Conservation (phyloP, 148 eudicot genomes). For the Suaeda aralocaspica region DNA sequence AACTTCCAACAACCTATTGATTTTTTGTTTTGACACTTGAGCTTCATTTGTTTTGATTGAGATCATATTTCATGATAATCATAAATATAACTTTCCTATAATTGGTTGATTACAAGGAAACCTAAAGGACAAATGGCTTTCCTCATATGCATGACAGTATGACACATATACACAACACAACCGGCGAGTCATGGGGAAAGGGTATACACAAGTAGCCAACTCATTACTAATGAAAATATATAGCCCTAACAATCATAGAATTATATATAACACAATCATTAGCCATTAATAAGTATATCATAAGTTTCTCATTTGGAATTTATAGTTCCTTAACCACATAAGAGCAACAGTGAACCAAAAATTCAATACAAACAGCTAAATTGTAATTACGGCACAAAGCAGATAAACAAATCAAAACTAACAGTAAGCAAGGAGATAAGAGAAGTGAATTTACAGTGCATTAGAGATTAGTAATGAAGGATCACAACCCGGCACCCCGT, state of each 20-base stretch:
- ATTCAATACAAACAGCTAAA: background rate
- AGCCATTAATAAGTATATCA: background rate
- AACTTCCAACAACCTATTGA: no score
- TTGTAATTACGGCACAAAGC: slow-evolving; percentile 9
- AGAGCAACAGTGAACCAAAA: background rate
- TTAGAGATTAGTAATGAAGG: slow-evolving; percentile 20
- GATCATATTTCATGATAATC: no score
- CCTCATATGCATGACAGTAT: background rate
- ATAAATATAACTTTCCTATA: no score
- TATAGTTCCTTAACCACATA: background rate
- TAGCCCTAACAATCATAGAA: background rate
- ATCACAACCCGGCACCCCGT: slow-evolving; percentile 27
- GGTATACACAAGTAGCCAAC: background rate
- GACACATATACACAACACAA: background rate
- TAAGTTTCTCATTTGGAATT: background rate
- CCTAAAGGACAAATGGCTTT: background rate
- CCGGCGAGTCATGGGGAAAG: background rate
- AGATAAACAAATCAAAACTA: slow-evolving; percentile 1
- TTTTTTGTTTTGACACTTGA: no score
- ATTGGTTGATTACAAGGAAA: no score
- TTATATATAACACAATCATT: slow-evolving; percentile 6
- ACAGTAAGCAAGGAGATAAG: background rate
- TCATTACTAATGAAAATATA: background rate
- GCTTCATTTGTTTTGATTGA: no score
- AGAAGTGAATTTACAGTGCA: slow-evolving; percentile 25